Conservation (phyloP, 306 rosid genomes). For the Medicago ruthenica region DNA sequence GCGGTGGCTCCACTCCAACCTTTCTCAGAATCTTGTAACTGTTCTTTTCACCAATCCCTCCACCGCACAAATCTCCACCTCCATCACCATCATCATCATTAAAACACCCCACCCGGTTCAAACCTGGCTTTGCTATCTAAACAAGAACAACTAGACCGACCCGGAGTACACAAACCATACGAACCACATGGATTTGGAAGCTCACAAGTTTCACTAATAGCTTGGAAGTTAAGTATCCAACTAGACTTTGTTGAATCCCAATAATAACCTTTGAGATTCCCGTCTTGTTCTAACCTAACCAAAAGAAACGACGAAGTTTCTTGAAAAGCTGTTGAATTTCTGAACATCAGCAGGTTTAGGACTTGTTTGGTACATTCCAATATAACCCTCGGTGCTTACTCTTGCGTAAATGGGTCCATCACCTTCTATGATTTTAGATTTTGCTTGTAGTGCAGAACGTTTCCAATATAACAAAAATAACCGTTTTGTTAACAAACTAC, state of each 20-base stretch:
- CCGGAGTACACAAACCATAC: conserved; percentile 77
- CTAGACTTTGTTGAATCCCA: conserved; percentile 64
- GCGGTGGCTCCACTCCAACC: conserved; percentile 68
- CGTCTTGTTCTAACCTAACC: conserved; percentile 70
- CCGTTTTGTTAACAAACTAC: conserved; percentile 40
- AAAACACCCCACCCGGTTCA: conserved; percentile 52
- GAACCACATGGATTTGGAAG: conserved; percentile 83
- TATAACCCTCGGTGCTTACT: conserved; percentile 66
- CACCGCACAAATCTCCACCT: conserved; percentile 60
- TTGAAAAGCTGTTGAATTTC: conserved; percentile 66
- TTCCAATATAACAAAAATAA: conserved; percentile 60
- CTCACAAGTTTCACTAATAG: conserved; percentile 64
- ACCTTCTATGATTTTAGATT: conserved; percentile 53
- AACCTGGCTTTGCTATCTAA: conserved; percentile 62
- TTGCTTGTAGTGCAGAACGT: conserved; percentile 62
- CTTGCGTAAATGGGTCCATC: conserved; percentile 70
- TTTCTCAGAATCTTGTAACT: conserved; percentile 57
- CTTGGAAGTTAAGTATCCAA: conserved; percentile 65
- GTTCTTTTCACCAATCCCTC: conserved; percentile 35
- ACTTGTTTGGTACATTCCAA: conserved; percentile 81
- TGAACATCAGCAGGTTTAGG: conserved; percentile 64
- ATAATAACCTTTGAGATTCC: conserved; percentile 73
- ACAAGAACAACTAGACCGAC: conserved; percentile 69
- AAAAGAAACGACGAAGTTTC: conserved; percentile 52
- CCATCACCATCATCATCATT: conserved; percentile 13